These are phyloP conservation scores for Ilyonectria robusta DNA, from an alignment of 2,329 filamentous ascomycete genomes.

Conservation along the genomic window DNA sequence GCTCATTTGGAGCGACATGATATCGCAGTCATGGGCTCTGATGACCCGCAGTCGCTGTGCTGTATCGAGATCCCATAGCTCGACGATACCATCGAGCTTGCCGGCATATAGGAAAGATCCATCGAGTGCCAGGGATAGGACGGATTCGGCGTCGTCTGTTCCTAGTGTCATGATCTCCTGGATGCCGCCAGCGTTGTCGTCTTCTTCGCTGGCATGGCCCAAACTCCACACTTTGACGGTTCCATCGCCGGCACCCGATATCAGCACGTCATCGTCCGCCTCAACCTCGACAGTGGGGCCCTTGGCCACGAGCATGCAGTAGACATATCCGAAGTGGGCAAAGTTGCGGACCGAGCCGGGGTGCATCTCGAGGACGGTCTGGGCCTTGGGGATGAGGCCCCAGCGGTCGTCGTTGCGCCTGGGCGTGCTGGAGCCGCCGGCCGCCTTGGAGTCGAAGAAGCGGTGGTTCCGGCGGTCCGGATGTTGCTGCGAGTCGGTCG, in stretches of 20 bases:
- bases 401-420: constrained; percentile 75
- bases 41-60: constrained; percentile 90
- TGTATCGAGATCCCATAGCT: constrained; percentile 97
- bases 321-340: constrained; percentile 95
- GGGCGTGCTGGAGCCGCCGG: constrained; percentile 85
- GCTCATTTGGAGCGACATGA: constrained; percentile 88
- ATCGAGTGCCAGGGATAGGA: constrained; percentile 86
- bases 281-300: constrained; percentile 78
- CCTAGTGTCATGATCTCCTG: constrained; percentile 78
- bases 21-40: constrained; percentile 83
- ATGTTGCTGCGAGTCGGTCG: constrained; percentile 76
- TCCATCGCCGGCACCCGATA: constrained; percentile 94
- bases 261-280: constrained; percentile 82
- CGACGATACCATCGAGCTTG: constrained; percentile 87
- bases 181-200: constrained; percentile 71
- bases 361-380: constrained; percentile 82
- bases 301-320: constrained; percentile 91
- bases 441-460: constrained; percentile 93
- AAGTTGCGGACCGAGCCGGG: constrained; percentile 86
- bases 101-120: constrained; percentile 95
- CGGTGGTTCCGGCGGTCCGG: constrained; percentile 84
- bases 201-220: constrained; percentile 52
- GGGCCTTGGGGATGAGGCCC: constrained; percentile 66
- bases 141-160: constrained; percentile 72
- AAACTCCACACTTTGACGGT: constrained; percentile 95